Conservation (phyloP, 305 asterid species). For the Fraxinus albicans region DNA sequence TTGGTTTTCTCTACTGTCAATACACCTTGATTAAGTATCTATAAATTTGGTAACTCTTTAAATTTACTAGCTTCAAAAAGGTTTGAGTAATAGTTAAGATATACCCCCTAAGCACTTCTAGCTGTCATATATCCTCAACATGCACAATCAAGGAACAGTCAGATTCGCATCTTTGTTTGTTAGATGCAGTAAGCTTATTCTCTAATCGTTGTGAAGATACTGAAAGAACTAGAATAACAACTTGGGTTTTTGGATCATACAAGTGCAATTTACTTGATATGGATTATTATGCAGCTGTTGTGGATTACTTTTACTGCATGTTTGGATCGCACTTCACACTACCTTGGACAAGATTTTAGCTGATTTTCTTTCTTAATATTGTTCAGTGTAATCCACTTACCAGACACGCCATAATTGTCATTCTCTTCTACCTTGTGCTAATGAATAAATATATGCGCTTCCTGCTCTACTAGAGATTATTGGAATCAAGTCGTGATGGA, state of each 20-base stretch:
- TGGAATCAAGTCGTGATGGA: neutral
- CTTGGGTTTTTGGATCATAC: neutral
- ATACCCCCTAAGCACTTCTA: neutral
- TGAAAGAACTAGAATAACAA: neutral
- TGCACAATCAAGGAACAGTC: neutral
- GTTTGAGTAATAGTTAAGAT: neutral
- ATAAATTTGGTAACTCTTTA: conserved; percentile 1
- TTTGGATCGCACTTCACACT: neutral
- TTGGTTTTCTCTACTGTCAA: neutral
- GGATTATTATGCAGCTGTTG: neutral
- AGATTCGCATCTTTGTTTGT: neutral
- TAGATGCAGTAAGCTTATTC: conserved; percentile 1
- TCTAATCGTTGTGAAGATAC: neutral
- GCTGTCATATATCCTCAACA: neutral
- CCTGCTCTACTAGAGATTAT: neutral
- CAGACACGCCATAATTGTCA: neutral
- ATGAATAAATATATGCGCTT: neutral
- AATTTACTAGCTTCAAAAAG: neutral
- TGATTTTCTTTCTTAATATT: neutral
- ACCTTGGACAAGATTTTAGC: neutral
- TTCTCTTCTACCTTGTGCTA: neutral
- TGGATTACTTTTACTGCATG: neutral
- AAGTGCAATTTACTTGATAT: neutral
- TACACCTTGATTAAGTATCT: neutral
- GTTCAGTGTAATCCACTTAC: neutral